Conservation (phyloP, 2,329 filamentous ascomycete species). For the Fusarium nematophilum region DNA sequence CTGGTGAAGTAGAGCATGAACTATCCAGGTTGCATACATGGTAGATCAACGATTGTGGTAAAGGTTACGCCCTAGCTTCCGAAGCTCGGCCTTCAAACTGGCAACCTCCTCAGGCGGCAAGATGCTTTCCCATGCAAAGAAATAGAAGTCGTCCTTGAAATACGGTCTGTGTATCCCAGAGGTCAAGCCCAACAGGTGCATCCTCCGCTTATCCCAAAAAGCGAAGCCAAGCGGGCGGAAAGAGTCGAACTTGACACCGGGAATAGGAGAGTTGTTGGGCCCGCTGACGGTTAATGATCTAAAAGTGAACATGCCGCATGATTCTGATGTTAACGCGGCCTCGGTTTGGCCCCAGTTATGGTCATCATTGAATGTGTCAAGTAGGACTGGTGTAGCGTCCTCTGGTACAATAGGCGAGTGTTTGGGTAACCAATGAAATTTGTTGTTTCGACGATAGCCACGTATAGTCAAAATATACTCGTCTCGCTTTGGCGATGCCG, state of each 20-base stretch:
- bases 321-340: not conserved
- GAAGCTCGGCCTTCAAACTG: not conserved
- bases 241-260: conserved; percentile 27
- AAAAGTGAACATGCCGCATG: conserved; percentile 5
- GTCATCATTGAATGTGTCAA: not conserved
- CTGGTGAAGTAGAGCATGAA: not conserved
- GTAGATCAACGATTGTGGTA: not conserved
- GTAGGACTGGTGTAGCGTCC: not conserved
- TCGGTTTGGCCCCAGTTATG: conserved; percentile 14
- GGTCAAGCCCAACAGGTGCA: conserved; percentile 23
- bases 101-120: conserved; percentile 14
- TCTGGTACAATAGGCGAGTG: not conserved
- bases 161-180: not conserved
- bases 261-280: conserved; percentile 3
- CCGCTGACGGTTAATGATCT: not conserved
- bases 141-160: not conserved
- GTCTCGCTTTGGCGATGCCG: conserved; percentile 7
- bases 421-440: not conserved
- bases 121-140: conserved; percentile 21
- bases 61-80: not conserved
- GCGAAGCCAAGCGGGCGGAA: conserved; percentile 32
- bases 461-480: not conserved
- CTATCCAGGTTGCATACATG: not conserved
- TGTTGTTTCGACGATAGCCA: not conserved
- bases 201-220: conserved; percentile 33